Percentiles rank a stretch among this genome's conserved stretches.
Evolutionary conservation across 2,329 filamentous ascomycete species (phyloP).

Genomic region (Fusarium burgessii): DNA sequence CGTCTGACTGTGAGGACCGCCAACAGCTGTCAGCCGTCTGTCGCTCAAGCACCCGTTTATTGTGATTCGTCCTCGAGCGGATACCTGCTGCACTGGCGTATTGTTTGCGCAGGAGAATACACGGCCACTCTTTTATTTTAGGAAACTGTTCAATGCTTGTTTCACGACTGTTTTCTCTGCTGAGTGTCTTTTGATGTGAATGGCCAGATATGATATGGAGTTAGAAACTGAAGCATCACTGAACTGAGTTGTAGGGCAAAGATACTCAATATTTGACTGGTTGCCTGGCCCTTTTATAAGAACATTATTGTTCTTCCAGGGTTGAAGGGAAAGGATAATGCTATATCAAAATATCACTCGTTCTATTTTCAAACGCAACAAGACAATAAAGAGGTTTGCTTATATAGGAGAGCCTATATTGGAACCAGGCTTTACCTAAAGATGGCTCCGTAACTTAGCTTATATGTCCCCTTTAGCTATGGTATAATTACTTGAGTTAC

Average conservation of each 20-base stretch:
- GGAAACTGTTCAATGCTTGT: background rate
- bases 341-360: background rate
- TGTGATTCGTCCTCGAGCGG: slow-evolving; percentile 32
- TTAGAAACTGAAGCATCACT: background rate
- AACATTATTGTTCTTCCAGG: too few relatives aligned
- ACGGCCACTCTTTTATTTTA: background rate
- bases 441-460: too few relatives aligned
- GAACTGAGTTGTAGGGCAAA: too few relatives aligned
- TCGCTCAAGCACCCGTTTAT: slow-evolving; percentile 11
- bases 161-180: background rate
- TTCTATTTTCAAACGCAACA: too few relatives aligned
- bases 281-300: background rate
- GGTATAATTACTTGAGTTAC: too few relatives aligned
- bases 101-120: slow-evolving; percentile 6
- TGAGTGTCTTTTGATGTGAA: background rate
- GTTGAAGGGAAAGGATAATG: background rate
- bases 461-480: too few relatives aligned
- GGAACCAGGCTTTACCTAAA: too few relatives aligned
- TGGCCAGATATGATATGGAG: background rate
- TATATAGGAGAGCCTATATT: too few relatives aligned
- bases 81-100: slow-evolving; percentile 25
- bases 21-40: slow-evolving; percentile 42
- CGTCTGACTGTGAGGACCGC: slow-evolving; percentile 5
- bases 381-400: too few relatives aligned
- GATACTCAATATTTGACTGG: background rate